phyloP scores from a whole-genome alignment of 2,329 filamentous ascomycete genomes.

The Aureobasidium sp. region DNA sequence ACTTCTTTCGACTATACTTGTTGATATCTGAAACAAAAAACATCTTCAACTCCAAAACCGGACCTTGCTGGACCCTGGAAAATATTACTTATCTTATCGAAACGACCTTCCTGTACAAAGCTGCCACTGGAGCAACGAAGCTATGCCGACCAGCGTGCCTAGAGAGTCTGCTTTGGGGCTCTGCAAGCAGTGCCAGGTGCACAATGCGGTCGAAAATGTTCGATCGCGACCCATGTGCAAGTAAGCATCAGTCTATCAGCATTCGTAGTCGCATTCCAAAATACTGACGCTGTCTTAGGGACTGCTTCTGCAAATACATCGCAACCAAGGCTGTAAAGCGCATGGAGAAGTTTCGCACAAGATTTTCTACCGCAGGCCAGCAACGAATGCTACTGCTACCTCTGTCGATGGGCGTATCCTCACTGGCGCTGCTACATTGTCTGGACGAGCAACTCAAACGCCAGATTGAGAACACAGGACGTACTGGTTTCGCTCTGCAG shows the following conservation, averaged over 20 bases:
- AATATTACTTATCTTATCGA: neutral
- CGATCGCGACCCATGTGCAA: constrained; percentile 55
- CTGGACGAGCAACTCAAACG: constrained; percentile 62
- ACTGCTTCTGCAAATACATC: constrained; percentile 74
- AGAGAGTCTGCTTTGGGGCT: constrained; percentile 15
- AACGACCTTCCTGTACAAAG: neutral
- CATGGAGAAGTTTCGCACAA: constrained; percentile 49
- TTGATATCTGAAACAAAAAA: neutral
- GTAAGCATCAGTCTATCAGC: constrained; percentile 31
- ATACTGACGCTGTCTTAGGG: constrained; percentile 35
- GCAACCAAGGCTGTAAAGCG: constrained; percentile 74
- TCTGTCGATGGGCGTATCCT: constrained; percentile 77
- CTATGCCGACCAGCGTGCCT: constrained; percentile 1
- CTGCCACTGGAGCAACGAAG: neutral
- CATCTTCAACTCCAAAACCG: no score
- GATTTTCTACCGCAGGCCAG: constrained; percentile 36
- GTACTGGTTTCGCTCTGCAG: constrained; percentile 60
- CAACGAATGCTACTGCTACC: constrained; percentile 62
- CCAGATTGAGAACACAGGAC: constrained; percentile 57
- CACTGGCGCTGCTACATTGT: constrained; percentile 67
- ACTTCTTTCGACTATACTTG: neutral
- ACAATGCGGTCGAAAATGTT: constrained; percentile 46
- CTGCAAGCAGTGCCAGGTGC: constrained; percentile 52
- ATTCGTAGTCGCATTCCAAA: neutral
- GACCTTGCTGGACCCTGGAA: constrained; percentile 1